Base-by-base conservation (phyloP, 2,329 filamentous ascomycete species). In the Ceratocystis destructans region DNA sequence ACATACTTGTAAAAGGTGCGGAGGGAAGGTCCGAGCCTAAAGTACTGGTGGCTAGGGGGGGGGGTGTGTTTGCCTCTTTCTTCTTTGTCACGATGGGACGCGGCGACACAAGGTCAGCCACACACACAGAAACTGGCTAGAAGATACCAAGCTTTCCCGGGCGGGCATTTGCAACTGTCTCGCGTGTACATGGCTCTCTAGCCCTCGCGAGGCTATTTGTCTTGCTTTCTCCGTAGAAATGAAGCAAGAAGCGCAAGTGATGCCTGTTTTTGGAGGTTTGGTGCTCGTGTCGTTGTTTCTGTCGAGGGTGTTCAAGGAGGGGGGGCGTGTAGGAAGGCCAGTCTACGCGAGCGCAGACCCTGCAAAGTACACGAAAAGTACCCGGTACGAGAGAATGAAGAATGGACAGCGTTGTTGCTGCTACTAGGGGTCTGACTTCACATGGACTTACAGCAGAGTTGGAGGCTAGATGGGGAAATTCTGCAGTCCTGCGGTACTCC, bases 281-380 rank as follows among this genome's bases (percentile, higher is more conserved):
- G 10, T 48, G 45, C 45, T 48, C n/a, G 45, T 48, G 45, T 48
- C n/a, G 45, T 48, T 48, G 45, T 48, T 17, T 17, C 17, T 48
- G 46, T 20, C 7, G 46, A 10, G 46, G 46, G 53, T 17, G 53
- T 31, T 3, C 33, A 37, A 37, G 25, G 25, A 3, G 28, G 17
- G 28, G 22, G 50, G 50, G 50, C 53, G 53, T 57, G 53, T 33
- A 10, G 28, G n/a, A 17, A 57, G 17, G 53, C 25, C 25, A 57
- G 33, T 37, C n/a, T 33, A 57, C 33, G 53, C 25, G 28, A 57
- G n/a, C n/a, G 22, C 37, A 46, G 61, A 48, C 61, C 61, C 22
- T 62, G 61, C 12, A 31, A 44, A 62, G 48, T 57, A 57, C 53
- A 64, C 63, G 63, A 64, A 64, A 64, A 64, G 63, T 57, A 64